phyloP scores from a whole-genome alignment of 345 rosid species.

The Eucalyptus paniculata region DNA sequence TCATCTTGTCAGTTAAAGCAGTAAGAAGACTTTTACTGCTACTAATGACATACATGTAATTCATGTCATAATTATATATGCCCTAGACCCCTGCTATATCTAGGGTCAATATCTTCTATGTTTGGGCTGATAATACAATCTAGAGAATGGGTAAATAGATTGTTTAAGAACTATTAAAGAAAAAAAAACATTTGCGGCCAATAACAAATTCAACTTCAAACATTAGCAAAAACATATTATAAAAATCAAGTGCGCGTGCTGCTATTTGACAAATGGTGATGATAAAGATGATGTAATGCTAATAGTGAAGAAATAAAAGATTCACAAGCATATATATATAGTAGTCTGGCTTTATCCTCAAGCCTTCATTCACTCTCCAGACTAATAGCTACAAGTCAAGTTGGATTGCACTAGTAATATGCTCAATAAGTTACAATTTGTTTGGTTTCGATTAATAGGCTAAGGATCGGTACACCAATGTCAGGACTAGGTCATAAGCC shows the following conservation, averaged over 20 bases:
- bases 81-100: no score
- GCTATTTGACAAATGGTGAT: not conserved
- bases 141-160: not conserved
- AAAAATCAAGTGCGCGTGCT: not conserved
- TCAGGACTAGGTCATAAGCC: no score
- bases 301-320: not conserved
- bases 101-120: no score
- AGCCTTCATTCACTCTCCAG: not conserved
- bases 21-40: no score
- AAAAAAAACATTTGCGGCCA: not conserved
- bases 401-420: not conserved
- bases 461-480: no score
- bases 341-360: not conserved
- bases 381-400: not conserved
- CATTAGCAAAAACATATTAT: not conserved
- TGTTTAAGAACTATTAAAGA: not conserved
- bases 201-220: not conserved
- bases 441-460: no score
- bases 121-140: not conserved
- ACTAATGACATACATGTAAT: no score
- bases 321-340: no score
- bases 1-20: no score
- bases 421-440: not conserved
- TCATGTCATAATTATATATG: no score
- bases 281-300: not conserved